Evolutionary conservation across 768 basidiomycete species (phyloP), one percentile per base, ranked within the genome.

Genomic region (Coprinopsis marcescibilis): DNA sequence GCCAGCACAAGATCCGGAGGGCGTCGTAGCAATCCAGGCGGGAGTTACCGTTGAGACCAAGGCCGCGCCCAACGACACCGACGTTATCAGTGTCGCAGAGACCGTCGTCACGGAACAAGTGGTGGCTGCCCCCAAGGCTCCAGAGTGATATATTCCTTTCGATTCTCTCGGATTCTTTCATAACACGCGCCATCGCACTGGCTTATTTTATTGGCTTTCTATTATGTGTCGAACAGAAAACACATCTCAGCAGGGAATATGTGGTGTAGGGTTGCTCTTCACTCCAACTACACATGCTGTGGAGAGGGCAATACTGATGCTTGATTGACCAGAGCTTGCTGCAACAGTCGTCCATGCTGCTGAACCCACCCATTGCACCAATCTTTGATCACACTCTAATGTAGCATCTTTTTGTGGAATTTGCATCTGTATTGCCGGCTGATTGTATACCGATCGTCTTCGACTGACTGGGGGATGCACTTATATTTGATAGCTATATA

Each of bases 151-250:
- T 17, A 24, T 43, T 27, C 41, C 4, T 14, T 17, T 7, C 7
- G 4, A 27, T 19, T 15, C 6, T 15, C 41, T 24, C 24, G 7
- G 6, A 5, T 30, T 43, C 41, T n/a, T n/a, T n/a, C n/a, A n/a
- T n/a, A n/a, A n/a, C n/a, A n/a, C n/a, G n/a, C n/a, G n/a, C n/a
- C n/a, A n/a, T n/a, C n/a, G n/a, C 8, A 43, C 27, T 17, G 41
- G 41, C n/a, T 27, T 43, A 43, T 43, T 43, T 43, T 43, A 43
- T 43, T 43, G 41, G 17, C 41, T 43, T 27, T 43, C 25, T 30
- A 37, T 37, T 25, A 6, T 40, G 19, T 20, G 39, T 40, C 21
- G 23, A 5, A 17, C 24, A 43, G 41, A 27, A 43, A 43, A 43
- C 27, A 14, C 25, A 43, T 40, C 25, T 15, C 17, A 40, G 21